Evolutionary conservation across 2,329 filamentous ascomycete genomes (phyloP), one percentile per base, ranked within the genome.

Genomic region (Emericellopsis atlantica): DNA sequence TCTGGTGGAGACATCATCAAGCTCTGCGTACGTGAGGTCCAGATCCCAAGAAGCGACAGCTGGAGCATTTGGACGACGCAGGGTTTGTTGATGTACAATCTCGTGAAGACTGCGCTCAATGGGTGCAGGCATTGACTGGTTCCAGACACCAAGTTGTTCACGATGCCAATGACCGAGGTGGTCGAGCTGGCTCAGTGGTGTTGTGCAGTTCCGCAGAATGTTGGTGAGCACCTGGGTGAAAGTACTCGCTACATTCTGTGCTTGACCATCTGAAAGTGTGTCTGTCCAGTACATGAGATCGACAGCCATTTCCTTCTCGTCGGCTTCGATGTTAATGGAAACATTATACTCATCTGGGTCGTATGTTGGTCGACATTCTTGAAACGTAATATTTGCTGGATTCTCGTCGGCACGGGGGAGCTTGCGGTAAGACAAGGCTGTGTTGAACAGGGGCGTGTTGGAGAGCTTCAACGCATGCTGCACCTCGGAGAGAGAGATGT

Each of bases 31-130:
- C 1, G 49, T 51, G 23, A 51, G 41, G 3, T 32, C 10, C 5
- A 47, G 46, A 40, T 55, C 52, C 52, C 52, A 54, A 1, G 47
- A 43, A 15, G 42, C 35, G 9, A 55, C 43, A 10, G 53, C 51
- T 5, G 23, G 38, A 11, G 40, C 39, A 12, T 46, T 29, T 8
- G 48, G 47, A 7, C 24, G 37, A 9, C 22, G 22, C 12, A 11
- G 4, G n/a, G 22, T 16, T 16, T 38, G 23, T n/a, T 32, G 21
- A 12, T 32, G 21, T 16, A 40, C 41, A 21, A 39, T 11, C n/a
- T 39, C 21, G 15, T 43, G 41, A 6, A 43, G 21, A 18, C 36
- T 34, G 6, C 18, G 6, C 11, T 39, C 41, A 9, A 39, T 12
- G n/a, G 24, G 12, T 5, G 15, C 37, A 14, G 36, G 41, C 5